A percentile compares a stretch with the other conserved stretches of the same genome.
These are phyloP conservation scores for Talaromyces atroroseus DNA, from an alignment of 2,329 filamentous ascomycete species.

Conservation along the genomic window DNA sequence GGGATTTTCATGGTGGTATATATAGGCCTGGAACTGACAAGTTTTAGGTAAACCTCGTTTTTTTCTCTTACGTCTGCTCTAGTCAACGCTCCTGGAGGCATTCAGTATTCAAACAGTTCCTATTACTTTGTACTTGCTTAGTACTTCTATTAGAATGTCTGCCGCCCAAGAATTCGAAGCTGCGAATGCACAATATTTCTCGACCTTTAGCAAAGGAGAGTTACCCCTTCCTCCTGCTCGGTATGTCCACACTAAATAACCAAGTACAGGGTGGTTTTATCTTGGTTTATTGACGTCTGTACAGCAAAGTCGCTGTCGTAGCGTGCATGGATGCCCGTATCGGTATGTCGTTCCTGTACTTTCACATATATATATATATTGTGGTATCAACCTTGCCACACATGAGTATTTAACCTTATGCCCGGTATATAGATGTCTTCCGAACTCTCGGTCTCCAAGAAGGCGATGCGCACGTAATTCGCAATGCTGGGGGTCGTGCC, in stretches of 20 bases:
- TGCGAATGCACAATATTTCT: slow-evolving; percentile 54
- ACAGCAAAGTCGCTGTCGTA: slow-evolving; percentile 41
- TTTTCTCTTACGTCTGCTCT: too few relatives aligned
- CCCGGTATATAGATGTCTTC: slow-evolving; percentile 48
- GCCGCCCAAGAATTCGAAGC: slow-evolving; percentile 47
- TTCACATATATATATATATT: not conserved
- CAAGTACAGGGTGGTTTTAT: too few relatives aligned
- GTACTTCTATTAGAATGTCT: slow-evolving; percentile 18
- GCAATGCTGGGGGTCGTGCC: slow-evolving; percentile 65
- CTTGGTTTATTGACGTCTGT: too few relatives aligned
- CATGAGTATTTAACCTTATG: not conserved
- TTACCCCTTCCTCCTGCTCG: slow-evolving; percentile 61
- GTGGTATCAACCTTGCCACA: too few relatives aligned
- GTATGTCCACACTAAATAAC: slow-evolving; percentile 33
- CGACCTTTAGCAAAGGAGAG: slow-evolving; percentile 59
- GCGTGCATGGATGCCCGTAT: slow-evolving; percentile 77
- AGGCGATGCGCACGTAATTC: slow-evolving; percentile 73
- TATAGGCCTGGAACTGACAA: too few relatives aligned
- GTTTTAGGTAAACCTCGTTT: too few relatives aligned
- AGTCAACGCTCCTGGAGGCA: not conserved
- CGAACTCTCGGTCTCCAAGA: slow-evolving; percentile 64
- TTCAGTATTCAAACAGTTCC: not conserved
- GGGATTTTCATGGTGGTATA: too few relatives aligned
- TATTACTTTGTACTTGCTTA: not conserved
- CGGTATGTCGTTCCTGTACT: too few relatives aligned